These are phyloP conservation scores for Malassezia japonica DNA, from an alignment of 1,284 basidiomycete genomes.

Conservation along the genomic window DNA sequence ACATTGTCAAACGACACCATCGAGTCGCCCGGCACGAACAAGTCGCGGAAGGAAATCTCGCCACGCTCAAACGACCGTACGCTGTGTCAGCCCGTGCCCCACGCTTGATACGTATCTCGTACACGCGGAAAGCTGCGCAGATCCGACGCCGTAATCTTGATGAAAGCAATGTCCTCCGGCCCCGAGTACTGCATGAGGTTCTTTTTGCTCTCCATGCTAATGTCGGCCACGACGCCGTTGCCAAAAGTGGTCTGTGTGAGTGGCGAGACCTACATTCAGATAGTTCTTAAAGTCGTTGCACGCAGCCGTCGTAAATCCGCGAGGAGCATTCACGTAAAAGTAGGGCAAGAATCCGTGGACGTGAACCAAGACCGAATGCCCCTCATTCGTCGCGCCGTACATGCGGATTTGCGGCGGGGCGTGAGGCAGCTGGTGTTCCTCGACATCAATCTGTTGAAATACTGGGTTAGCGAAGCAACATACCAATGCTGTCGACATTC, in stretches of 20 bases:
- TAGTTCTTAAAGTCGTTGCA: conserved; percentile 43
- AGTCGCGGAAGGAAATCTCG: conserved; percentile 41
- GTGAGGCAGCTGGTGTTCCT: conserved; percentile 33
- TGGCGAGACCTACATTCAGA: conserved; percentile 26
- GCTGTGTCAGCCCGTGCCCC: not conserved
- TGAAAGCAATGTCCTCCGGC: conserved; percentile 38
- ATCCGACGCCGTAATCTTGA: conserved; percentile 40
- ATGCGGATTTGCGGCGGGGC: conserved; percentile 40
- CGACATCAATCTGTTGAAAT: conserved; percentile 48
- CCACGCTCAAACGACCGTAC: conserved; percentile 40
- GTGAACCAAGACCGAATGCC: conserved; percentile 43
- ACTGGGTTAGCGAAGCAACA: conserved; percentile 2
- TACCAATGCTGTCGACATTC: conserved; percentile 22
- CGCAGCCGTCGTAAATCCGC: conserved; percentile 33
- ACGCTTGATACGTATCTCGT: conserved; percentile 25
- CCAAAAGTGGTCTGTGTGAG: conserved; percentile 24
- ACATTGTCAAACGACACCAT: conserved; percentile 45
- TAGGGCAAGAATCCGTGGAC: conserved; percentile 47
- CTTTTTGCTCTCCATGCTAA: conserved; percentile 33
- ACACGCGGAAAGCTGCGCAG: conserved; percentile 35
- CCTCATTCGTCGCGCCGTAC: conserved; percentile 38
- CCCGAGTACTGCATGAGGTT: conserved; percentile 44
- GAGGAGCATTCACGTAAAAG: conserved; percentile 44
- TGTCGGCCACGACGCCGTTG: conserved; percentile 23
- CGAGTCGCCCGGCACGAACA: conserved; percentile 37